A percentile compares a stretch with the other conserved stretches of the same genome.
Conservation (phyloP, 257 asterid genomes). For the Solanum boliviense region DNA sequence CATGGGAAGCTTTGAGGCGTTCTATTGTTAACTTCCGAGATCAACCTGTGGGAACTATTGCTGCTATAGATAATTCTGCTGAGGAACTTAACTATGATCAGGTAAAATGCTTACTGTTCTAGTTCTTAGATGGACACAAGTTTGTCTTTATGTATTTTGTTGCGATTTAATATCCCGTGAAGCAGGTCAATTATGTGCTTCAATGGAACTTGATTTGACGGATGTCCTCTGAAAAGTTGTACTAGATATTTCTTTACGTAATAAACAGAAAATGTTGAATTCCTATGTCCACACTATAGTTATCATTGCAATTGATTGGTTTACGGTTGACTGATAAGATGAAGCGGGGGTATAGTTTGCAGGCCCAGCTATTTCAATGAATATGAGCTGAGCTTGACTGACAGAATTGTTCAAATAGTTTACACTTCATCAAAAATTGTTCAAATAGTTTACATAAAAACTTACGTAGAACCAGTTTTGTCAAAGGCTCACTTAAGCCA, state of each 20-base stretch:
- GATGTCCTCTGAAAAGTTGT: background rate
- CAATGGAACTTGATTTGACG: background rate
- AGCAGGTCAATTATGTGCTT: background rate
- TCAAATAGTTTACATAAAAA: background rate
- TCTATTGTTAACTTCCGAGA: slow-evolving; percentile 67
- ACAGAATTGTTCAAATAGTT: background rate
- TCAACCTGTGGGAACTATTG: slow-evolving; percentile 87
- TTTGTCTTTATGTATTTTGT: background rate
- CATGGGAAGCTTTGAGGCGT: slow-evolving; percentile 77
- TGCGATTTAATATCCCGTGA: background rate
- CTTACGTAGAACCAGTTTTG: background rate
- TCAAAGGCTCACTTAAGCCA: background rate
- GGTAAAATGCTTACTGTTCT: slow-evolving; percentile 20
- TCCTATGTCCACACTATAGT: background rate
- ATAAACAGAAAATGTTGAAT: background rate
- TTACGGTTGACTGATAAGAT: background rate
- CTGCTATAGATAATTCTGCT: slow-evolving; percentile 71
- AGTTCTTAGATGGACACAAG: background rate
- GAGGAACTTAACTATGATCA: slow-evolving; percentile 92
- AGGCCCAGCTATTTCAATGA: background rate
- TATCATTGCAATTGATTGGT: background rate
- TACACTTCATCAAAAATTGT: background rate
- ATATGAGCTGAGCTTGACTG: background rate
- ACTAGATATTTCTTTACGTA: background rate
- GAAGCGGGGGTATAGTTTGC: background rate